A percentile compares a stretch with the other conserved stretches of the same genome.
Evolutionary conservation across 1,284 basidiomycete genomes (phyloP).

Genomic region (Gastroboletus turbinatus): DNA sequence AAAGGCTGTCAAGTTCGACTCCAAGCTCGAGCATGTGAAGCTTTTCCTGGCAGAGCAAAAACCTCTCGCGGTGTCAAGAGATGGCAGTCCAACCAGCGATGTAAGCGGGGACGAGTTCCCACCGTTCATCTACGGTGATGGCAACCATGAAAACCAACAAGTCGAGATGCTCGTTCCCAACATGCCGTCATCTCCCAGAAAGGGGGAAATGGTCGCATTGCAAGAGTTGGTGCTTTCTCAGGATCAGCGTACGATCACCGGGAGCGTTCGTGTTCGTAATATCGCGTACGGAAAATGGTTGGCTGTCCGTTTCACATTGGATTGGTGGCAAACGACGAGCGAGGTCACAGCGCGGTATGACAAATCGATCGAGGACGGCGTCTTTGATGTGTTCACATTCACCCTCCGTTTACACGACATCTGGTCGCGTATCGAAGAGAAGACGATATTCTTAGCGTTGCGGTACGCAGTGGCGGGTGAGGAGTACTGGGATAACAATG

Average conservation of each 20-base stretch:
- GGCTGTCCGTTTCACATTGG: slow-evolving; percentile 89
- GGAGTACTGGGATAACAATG: slow-evolving; percentile 93
- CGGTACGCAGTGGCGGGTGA: slow-evolving; percentile 72
- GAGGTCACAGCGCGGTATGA: slow-evolving; percentile 84
- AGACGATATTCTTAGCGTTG: slow-evolving; percentile 82
- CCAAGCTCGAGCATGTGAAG: slow-evolving; percentile 89
- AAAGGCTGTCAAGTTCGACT: slow-evolving; percentile 93
- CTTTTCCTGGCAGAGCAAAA: slow-evolving; percentile 93
- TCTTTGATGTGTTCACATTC: slow-evolving; percentile 71
- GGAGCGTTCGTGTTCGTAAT: slow-evolving; percentile 81
- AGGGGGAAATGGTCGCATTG: slow-evolving; percentile 47
- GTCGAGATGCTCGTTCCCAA: slow-evolving; percentile 57
- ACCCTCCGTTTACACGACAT: slow-evolving; percentile 65
- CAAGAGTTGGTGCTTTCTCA: slow-evolving; percentile 59
- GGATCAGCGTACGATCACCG: slow-evolving; percentile 60
- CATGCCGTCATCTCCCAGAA: slow-evolving; percentile 43
- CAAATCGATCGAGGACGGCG: slow-evolving; percentile 57
- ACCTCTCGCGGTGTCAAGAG: slow-evolving; percentile 88
- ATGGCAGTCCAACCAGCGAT: slow-evolving; percentile 85
- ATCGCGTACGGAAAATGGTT: slow-evolving; percentile 88
- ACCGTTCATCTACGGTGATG: slow-evolving; percentile 56
- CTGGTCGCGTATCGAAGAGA: slow-evolving; percentile 75
- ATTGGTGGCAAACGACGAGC: slow-evolving; percentile 94
- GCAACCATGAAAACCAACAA: slow-evolving; percentile 37
- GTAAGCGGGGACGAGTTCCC: slow-evolving; percentile 76